These are phyloP conservation scores for Plenodomus lindquistii DNA, from an alignment of 2,329 filamentous ascomycete species.

Conservation along the genomic window DNA sequence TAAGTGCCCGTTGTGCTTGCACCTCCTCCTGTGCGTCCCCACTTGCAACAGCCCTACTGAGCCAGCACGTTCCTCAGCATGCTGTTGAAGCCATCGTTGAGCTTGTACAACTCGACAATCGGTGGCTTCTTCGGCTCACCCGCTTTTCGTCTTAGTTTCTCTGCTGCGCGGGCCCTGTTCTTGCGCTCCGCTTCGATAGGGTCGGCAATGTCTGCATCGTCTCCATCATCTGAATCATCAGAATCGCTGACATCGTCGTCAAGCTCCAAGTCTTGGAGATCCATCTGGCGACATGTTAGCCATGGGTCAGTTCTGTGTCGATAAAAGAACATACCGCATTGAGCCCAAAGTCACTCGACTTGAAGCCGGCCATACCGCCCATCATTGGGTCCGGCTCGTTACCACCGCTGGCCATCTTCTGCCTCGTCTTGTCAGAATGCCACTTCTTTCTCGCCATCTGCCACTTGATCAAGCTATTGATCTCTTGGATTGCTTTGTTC, in stretches of 20 bases:
- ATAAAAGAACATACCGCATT: conserved; percentile 63
- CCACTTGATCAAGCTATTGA: conserved; percentile 86
- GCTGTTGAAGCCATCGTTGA: conserved; percentile 76
- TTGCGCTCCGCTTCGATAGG: conserved; percentile 86
- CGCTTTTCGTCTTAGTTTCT: conserved; percentile 76
- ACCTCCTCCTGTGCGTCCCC: not conserved
- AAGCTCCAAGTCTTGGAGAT: conserved; percentile 83
- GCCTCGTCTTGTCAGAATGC: conserved; percentile 95
- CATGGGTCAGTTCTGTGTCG: not conserved
- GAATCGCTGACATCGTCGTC: conserved; percentile 65
- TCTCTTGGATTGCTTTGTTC: conserved; percentile 73
- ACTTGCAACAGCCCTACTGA: conserved; percentile 22
- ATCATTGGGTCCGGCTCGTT: conserved; percentile 50
- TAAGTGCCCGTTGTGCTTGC: not conserved
- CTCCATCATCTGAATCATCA: conserved; percentile 60
- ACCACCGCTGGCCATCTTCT: conserved; percentile 92
- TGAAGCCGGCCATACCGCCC: conserved; percentile 61
- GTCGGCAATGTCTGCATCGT: conserved; percentile 77
- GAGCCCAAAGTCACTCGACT: conserved; percentile 84
- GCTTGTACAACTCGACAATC: conserved; percentile 77
- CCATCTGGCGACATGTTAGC: conserved; percentile 52
- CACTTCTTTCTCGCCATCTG: conserved; percentile 95
- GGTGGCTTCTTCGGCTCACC: conserved; percentile 82
- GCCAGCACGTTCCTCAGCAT: conserved; percentile 84
- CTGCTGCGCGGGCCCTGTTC: conserved; percentile 74